Conservation (phyloP, 176 grass and related monocot species). For the Bonia amplexicaulis region DNA sequence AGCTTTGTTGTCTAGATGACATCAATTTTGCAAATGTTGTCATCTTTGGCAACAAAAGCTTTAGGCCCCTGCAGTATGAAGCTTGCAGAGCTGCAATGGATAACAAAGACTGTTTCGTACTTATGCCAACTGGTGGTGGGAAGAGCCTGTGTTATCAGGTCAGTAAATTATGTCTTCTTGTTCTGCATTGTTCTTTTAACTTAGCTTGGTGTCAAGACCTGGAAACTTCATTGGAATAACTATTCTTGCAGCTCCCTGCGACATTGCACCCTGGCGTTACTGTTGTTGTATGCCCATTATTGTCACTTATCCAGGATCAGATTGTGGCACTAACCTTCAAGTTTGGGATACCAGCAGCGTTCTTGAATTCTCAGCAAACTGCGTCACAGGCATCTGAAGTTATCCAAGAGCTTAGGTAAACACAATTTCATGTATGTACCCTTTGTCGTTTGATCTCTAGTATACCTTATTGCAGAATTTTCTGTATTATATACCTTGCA, state of each 20-base stretch:
- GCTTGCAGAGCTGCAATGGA: constrained; percentile 64
- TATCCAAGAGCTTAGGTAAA: constrained; percentile 74
- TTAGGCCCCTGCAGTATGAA: constrained; percentile 78
- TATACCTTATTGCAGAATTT: not conserved
- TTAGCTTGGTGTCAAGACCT: not conserved
- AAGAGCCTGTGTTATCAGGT: constrained; percentile 98
- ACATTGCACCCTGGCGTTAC: constrained; percentile 82
- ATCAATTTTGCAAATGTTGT: constrained; percentile 74
- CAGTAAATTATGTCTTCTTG: not conserved
- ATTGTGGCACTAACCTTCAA: constrained; percentile 76
- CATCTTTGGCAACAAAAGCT: constrained; percentile 75
- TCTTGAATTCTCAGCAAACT: constrained; percentile 90
- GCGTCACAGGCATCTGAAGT: constrained; percentile 68
- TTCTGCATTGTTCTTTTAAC: constrained; percentile 6
- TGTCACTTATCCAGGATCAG: constrained; percentile 96
- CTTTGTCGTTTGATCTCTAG: not conserved
- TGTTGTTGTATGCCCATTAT: constrained; percentile 68
- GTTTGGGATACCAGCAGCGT: constrained; percentile 71
- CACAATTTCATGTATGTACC: not conserved
- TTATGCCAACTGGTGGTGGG: constrained; percentile 96
- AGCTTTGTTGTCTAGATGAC: constrained; percentile 58
- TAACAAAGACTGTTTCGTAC: constrained; percentile 66
- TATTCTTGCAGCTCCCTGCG: constrained; percentile 75
- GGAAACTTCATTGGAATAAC: constrained; percentile 9
- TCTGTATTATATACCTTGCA: not conserved